Base-by-base conservation (phyloP, 2,329 filamentous ascomycete species). In the Alternaria novae-zelandiae region DNA sequence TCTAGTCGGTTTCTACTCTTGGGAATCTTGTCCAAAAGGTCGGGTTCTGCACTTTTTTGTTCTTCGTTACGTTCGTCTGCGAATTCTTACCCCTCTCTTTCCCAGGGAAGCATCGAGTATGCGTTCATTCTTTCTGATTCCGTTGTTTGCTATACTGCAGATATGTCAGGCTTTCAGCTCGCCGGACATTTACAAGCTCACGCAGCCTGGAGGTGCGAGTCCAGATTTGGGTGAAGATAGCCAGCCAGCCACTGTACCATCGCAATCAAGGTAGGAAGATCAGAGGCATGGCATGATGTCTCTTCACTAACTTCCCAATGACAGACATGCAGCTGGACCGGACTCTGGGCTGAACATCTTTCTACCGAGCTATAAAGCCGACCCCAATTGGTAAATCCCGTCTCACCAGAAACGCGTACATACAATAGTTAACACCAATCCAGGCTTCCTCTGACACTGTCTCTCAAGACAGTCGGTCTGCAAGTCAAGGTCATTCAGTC, bases 401-500 rank as follows among this genome's bases (percentile, higher is more conserved):
- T 44, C 15, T 9, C 11, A 20, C 1, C 17, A 26, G 7, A 7
- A 21, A 21, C 15, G 2, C 13, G 2, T 11, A 3, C 21, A 6
- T 9, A 2, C 9, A 25, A 17, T 20, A 1, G 28, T 4, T 59
- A 50, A 59, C 30, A 26, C 9, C 20, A n/a, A 3, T 5, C 1
- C 20, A 63, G 60, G 60, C 55, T 63, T 45, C 49, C 60, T 9
- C 50, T 63, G 7, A 49, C 56, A 4, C 49, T 63, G 0, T 28
- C 60, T 28, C 60, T 63, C 12, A 63, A 63, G 21, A 59, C 60
- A 13, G 30, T 63, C 15, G 60, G 60, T 15, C 12, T 63, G 6
- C 60, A 63, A 54, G 60, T 59, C 2, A 63, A 54, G 25, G 56
- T 59, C 6, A 59, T 63, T 2, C 32, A 63, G 49, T 32, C 60